A percentile compares a stretch with the other conserved stretches of the same genome.
Conservation (phyloP, 2,329 filamentous ascomycete species). For the Ophiosphaerella korrae region DNA sequence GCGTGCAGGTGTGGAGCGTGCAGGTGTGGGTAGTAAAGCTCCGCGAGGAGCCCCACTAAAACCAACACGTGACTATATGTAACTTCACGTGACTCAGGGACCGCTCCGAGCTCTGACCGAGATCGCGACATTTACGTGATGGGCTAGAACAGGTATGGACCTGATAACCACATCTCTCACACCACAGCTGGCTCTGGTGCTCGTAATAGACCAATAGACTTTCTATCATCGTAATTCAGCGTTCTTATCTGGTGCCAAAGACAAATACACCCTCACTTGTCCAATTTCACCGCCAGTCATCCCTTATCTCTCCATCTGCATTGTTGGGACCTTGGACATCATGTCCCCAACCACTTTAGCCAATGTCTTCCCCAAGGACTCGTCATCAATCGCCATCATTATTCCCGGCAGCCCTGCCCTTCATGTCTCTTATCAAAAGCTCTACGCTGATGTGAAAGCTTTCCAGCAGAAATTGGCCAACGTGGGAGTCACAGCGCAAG, state of each 20-base stretch:
- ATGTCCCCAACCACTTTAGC: conserved; percentile 65
- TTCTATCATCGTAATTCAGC: conserved; percentile 10
- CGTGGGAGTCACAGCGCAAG: conserved; percentile 70
- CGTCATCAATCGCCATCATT: conserved; percentile 68
- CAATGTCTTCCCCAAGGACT: conserved; percentile 60
- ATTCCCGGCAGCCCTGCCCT: conserved; percentile 71
- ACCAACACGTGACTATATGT: background rate
- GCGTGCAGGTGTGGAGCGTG: background rate
- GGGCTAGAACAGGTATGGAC: conserved; percentile 4
- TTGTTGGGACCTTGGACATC: conserved; percentile 5
- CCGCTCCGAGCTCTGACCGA: background rate
- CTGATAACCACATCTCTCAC: conserved; percentile 6
- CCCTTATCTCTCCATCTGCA: conserved; percentile 16
- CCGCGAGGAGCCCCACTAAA: background rate
- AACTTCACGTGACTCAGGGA: conserved; percentile 18
- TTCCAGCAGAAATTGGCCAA: conserved; percentile 81
- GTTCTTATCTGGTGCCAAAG: conserved; percentile 3
- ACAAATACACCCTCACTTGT: background rate
- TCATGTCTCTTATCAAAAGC: conserved; percentile 71
- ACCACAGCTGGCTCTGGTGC: conserved; percentile 26
- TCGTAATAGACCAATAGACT: conserved; percentile 6
- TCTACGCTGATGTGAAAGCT: conserved; percentile 66
- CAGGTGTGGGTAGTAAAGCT: background rate
- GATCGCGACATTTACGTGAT: conserved; percentile 16
- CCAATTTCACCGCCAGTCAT: conserved; percentile 4